Conservation (phyloP, 495 filamentous ascomycete species). For the Schizothecium vesticola region DNA sequence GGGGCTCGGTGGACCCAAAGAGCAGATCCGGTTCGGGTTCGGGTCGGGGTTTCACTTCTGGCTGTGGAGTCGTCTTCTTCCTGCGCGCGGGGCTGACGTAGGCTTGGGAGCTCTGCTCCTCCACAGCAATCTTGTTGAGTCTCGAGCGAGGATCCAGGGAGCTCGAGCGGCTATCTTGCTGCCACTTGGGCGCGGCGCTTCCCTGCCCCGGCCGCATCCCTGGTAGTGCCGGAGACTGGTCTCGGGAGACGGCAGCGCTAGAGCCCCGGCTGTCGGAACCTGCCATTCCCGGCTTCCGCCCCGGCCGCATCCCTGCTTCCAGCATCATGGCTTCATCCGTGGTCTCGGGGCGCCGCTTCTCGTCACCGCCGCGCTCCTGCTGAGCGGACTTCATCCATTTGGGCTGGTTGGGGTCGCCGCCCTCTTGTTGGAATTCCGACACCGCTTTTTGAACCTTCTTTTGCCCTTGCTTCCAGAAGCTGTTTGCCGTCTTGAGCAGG, state of each 20-base stretch:
- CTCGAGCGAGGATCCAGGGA: slow-evolving; percentile 52
- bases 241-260: slow-evolving; percentile 29
- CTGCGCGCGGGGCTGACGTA: slow-evolving; percentile 87
- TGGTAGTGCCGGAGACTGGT: slow-evolving; percentile 43
- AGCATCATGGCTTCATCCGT: slow-evolving; percentile 92
- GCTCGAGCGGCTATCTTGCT: slow-evolving; percentile 38
- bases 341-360: slow-evolving; percentile 32
- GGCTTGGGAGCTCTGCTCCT: slow-evolving; percentile 76
- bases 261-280: slow-evolving; percentile 20
- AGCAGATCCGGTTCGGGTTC: slow-evolving; percentile 56
- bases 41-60: slow-evolving; percentile 37
- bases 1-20: slow-evolving; percentile 36
- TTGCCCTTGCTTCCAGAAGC: slow-evolving; percentile 86
- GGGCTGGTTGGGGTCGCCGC: slow-evolving; percentile 70
- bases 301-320: slow-evolving; percentile 57
- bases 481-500: slow-evolving; percentile 88
- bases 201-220: slow-evolving; percentile 17
- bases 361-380: slow-evolving; percentile 25
- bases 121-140: slow-evolving; percentile 63
- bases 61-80: slow-evolving; percentile 55
- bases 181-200: slow-evolving; percentile 38
- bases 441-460: slow-evolving; percentile 95
- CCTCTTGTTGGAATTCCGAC: slow-evolving; percentile 71
- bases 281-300: slow-evolving; percentile 29
- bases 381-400: slow-evolving; percentile 86